A percentile compares a stretch with the other conserved stretches of the same genome.
Evolutionary conservation across 1,284 basidiomycete species (phyloP).

Genomic region (Schizophyllum commune): DNA sequence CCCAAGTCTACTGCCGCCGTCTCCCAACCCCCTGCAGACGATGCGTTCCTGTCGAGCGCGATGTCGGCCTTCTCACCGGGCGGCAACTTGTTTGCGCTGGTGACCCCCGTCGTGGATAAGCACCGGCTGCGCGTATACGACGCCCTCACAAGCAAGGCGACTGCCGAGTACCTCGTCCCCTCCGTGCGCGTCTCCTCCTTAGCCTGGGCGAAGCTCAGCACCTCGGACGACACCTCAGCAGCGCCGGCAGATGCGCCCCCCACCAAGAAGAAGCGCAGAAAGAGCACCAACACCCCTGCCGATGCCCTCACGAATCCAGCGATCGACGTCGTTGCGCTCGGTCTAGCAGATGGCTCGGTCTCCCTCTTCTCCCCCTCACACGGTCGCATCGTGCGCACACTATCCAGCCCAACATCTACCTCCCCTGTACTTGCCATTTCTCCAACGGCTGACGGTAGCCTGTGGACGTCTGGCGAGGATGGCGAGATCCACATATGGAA

Average conservation of each 20-base stretch:
- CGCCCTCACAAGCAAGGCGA: constrained; percentile 43
- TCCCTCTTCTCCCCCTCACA: constrained; percentile 52
- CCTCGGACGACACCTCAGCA: constrained; percentile 19
- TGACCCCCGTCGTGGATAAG: constrained; percentile 67
- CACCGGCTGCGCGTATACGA: constrained; percentile 66
- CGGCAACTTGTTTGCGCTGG: constrained; percentile 52
- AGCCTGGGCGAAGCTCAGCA: constrained; percentile 40
- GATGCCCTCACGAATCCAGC: constrained; percentile 17
- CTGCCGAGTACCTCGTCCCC: constrained; percentile 54
- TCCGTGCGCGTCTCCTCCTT: constrained; percentile 47
- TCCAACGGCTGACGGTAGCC: constrained; percentile 19
- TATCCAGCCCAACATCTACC: constrained; percentile 47
- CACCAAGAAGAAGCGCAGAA: constrained; percentile 41
- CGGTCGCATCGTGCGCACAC: constrained; percentile 43
- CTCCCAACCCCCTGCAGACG: constrained; percentile 48
- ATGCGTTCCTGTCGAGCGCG: constrained; percentile 29
- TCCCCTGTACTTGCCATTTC: constrained; percentile 44
- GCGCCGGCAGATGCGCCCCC: constrained; percentile 22
- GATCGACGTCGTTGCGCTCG: constrained; percentile 43
- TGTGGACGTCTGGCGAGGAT: constrained; percentile 53
- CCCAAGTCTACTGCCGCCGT: constrained; percentile 49
- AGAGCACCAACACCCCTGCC: constrained; percentile 29
- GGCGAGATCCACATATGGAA: constrained; percentile 53
- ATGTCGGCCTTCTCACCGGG: constrained; percentile 59
- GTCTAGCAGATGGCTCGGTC: constrained; percentile 49